Percentiles rank a stretch among this genome's conserved stretches.
Conservation (phyloP, 768 basidiomycete species). For the Mycena latifolia region DNA sequence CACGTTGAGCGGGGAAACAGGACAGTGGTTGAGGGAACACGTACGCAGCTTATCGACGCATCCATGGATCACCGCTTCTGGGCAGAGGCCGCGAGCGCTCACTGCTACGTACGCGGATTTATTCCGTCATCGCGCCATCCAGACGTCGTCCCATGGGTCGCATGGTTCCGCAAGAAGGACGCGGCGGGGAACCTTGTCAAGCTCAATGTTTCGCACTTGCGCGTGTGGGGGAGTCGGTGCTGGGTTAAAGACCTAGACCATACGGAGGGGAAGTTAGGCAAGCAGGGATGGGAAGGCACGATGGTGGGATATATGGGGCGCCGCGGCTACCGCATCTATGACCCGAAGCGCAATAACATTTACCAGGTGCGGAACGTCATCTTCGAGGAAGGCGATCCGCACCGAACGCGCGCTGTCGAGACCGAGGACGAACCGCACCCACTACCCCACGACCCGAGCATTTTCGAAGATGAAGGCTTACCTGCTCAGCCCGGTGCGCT, state of each 20-base stretch:
- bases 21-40: too few species aligned
- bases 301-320: conserved; percentile 36
- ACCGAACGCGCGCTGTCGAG: not conserved
- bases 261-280: too few species aligned
- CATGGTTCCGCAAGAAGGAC: conserved; percentile 8
- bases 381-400: conserved; percentile 23
- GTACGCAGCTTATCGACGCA: not conserved
- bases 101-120: conserved; percentile 41
- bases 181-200: not conserved
- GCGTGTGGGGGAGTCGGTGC: conserved; percentile 23
- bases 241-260: conserved; percentile 34
- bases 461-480: not conserved
- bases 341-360: conserved; percentile 11
- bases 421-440: not conserved
- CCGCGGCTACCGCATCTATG: conserved; percentile 26
- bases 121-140: conserved; percentile 37
- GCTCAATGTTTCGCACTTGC: conserved; percentile 26
- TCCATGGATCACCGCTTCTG: conserved; percentile 5
- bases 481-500: not conserved
- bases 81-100: conserved; percentile 21
- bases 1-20: conserved; percentile 38
- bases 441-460: not conserved
- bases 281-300: conserved; percentile 30
- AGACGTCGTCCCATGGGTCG: conserved; percentile 13
- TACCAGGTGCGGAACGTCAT: conserved; percentile 29